A percentile compares a stretch with the other conserved stretches of the same genome.
Evolutionary conservation across 345 rosid species (phyloP).

Genomic region (Populus deltoides): DNA sequence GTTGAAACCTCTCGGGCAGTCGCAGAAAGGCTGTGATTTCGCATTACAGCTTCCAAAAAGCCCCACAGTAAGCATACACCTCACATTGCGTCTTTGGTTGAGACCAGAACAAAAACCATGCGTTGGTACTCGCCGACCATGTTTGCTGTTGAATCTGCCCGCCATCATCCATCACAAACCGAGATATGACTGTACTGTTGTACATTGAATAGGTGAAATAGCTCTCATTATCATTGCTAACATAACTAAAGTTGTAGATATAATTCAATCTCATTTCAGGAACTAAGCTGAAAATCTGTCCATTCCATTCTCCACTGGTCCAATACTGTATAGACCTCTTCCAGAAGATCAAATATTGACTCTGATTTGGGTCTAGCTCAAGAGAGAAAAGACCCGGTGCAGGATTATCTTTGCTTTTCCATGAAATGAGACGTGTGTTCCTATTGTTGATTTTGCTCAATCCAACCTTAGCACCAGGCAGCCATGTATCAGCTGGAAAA

Average conservation of each 20-base stretch:
- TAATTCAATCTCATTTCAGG: constrained; percentile 70
- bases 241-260: constrained; percentile 49
- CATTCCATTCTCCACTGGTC: constrained; percentile 70
- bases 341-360: constrained; percentile 52
- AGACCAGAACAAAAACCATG: constrained; percentile 71
- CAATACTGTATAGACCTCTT: constrained; percentile 50
- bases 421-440: constrained; percentile 48
- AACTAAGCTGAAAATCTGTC: constrained; percentile 39
- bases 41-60: constrained; percentile 57
- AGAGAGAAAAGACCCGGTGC: constrained; percentile 73
- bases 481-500: constrained; percentile 65
- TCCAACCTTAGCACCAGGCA: constrained; percentile 60
- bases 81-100: constrained; percentile 68
- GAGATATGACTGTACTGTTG: constrained; percentile 21
- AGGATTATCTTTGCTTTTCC: constrained; percentile 63
- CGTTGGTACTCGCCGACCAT: constrained; percentile 32
- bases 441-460: constrained; percentile 35
- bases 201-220: constrained; percentile 59
- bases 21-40: constrained; percentile 42
- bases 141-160: constrained; percentile 57
- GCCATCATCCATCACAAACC: constrained; percentile 49
- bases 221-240: constrained; percentile 40
- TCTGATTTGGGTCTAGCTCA: constrained; percentile 48
- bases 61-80: constrained; percentile 66
- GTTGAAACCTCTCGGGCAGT: constrained; percentile 51